These are phyloP conservation scores for Malassezia obtusa DNA, from an alignment of 1,284 basidiomycete species.

Conservation along the genomic window DNA sequence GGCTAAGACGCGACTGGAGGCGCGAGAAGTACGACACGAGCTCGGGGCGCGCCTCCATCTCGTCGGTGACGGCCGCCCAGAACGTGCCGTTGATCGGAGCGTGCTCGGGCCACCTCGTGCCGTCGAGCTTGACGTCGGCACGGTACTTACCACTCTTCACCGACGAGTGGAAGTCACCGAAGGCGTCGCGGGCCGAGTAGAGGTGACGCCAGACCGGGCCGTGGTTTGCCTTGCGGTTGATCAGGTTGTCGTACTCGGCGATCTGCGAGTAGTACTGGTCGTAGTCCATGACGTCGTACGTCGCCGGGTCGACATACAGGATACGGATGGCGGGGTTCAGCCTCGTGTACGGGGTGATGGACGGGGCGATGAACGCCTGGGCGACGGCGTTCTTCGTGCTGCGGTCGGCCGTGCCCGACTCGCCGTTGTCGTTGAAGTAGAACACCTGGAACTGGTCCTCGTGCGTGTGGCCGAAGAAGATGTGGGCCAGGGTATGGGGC, in stretches of 20 bases:
- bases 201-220: constrained; percentile 63
- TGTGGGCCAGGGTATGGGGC: constrained; percentile 65
- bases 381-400: constrained; percentile 19
- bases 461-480: constrained; percentile 73
- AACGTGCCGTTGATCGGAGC: constrained; percentile 72
- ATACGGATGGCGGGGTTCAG: constrained; percentile 69
- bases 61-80: constrained; percentile 63
- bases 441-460: constrained; percentile 71
- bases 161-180: constrained; percentile 52
- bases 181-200: constrained; percentile 62
- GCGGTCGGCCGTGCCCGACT: constrained; percentile 1
- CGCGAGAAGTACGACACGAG: constrained; percentile 62
- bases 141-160: constrained; percentile 2
- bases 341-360: constrained; percentile 63
- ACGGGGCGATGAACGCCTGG: constrained; percentile 58
- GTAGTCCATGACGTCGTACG: constrained; percentile 43
- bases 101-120: constrained; percentile 54
- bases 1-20: constrained; percentile 61
- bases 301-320: constrained; percentile 63
- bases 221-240: constrained; percentile 50
- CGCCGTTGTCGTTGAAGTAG: constrained; percentile 64
- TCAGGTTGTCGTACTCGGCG: constrained; percentile 19
- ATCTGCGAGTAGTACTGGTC: constrained; percentile 41
- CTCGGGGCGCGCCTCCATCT: constrained; percentile 57
- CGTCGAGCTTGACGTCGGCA: constrained; percentile 2